A percentile compares a stretch with the other conserved stretches of the same genome.
phyloP scores from a whole-genome alignment of 805 yeast species.

The Wickerhamiella shivajii region DNA sequence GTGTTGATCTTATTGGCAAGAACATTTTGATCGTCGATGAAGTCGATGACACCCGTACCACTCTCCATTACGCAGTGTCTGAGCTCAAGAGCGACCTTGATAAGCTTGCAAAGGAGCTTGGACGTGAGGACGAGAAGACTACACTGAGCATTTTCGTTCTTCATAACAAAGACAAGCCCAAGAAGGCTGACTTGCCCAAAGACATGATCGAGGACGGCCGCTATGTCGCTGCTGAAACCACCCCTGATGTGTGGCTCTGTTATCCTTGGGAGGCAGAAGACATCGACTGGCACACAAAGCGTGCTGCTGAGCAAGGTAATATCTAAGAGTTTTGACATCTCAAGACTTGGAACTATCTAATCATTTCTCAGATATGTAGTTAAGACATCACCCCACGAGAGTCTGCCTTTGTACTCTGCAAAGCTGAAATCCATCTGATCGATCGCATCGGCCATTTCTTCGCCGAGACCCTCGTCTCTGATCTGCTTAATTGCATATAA shows the following conservation, averaged over 20 bases:
- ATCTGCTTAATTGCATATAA: conserved; percentile 35
- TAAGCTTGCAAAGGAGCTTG: conserved; percentile 43
- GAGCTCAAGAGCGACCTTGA: conserved; percentile 57
- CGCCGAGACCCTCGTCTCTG: conserved; percentile 32
- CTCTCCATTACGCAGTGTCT: conserved; percentile 66
- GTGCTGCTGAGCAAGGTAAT: conserved; percentile 55
- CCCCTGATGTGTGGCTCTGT: conserved; percentile 71
- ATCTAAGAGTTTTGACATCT: no score
- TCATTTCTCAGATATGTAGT: conserved; percentile 9
- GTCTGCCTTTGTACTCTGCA: conserved; percentile 16
- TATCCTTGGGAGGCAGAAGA: conserved; percentile 84
- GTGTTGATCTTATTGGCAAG: conserved; percentile 67
- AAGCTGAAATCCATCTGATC: conserved; percentile 25
- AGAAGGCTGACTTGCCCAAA: conserved; percentile 57
- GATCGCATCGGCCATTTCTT: conserved; percentile 46
- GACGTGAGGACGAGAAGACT: conserved; percentile 46
- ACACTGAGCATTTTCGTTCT: conserved; percentile 63
- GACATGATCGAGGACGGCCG: conserved; percentile 47
- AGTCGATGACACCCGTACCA: conserved; percentile 86
- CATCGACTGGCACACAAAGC: conserved; percentile 59
- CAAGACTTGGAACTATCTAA: no score
- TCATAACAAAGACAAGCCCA: conserved; percentile 71
- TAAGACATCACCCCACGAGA: conserved; percentile 16
- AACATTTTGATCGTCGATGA: conserved; percentile 74
- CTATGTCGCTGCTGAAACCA: conserved; percentile 60